A percentile compares a stretch with the other conserved stretches of the same genome.
Evolutionary conservation across 1,139 yeast genomes (phyloP).

Genomic region (Diutina siamensis): DNA sequence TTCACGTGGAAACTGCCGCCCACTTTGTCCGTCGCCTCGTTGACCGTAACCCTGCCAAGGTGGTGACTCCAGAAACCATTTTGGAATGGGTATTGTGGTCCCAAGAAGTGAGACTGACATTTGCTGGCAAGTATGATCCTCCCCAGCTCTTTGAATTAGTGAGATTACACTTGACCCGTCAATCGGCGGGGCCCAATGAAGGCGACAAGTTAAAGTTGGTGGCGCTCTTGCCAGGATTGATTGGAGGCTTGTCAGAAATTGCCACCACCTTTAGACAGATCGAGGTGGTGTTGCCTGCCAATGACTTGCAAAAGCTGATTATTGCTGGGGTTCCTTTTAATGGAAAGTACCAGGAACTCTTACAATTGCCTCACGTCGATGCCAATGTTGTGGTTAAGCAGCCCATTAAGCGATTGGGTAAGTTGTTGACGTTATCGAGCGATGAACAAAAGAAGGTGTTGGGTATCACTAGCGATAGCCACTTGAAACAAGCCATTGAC

Average conservation of each 20-base stretch:
- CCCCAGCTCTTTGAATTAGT: not conserved
- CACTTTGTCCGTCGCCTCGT: constrained; percentile 50
- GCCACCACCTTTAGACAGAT: constrained; percentile 69
- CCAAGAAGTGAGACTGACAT: constrained; percentile 43
- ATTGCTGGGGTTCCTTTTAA: constrained; percentile 65
- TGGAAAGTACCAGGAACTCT: constrained; percentile 47
- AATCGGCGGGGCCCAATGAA: constrained; percentile 40
- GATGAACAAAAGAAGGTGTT: constrained; percentile 44
- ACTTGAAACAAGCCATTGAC: constrained; percentile 38
- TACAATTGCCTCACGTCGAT: constrained; percentile 74
- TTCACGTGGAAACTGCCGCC: constrained; percentile 76
- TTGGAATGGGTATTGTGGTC: constrained; percentile 54
- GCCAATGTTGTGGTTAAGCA: constrained; percentile 29
- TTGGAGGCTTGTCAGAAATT: constrained; percentile 69
- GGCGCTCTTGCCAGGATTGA: constrained; percentile 50
- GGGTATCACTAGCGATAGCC: constrained; percentile 38
- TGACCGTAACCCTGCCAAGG: constrained; percentile 68
- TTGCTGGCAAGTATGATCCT: constrained; percentile 10
- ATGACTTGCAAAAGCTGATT: constrained; percentile 61
- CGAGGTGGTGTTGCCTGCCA: constrained; percentile 49
- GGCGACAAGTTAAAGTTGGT: constrained; percentile 44
- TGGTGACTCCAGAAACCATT: constrained; percentile 48
- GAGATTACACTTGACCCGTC: constrained; percentile 21
- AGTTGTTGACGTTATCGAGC: constrained; percentile 45
- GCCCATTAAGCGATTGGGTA: constrained; percentile 50